phyloP scores from a whole-genome alignment of 331 rosid species.

The Phaseolus coccineus region DNA sequence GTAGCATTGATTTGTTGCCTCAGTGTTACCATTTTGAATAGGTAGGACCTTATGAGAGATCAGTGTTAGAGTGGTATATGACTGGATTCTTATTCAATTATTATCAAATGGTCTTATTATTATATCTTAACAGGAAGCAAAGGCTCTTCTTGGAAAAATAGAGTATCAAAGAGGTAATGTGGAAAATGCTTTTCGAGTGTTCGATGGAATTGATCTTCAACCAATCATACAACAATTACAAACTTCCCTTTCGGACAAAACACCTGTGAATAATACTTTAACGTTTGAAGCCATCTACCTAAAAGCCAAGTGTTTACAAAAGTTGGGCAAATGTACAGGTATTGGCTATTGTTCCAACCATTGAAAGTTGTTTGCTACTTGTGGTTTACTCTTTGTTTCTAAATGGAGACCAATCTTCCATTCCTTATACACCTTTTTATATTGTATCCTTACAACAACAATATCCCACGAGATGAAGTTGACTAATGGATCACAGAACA shows the following conservation, averaged over 20 bases:
- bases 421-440: background rate
- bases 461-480: background rate
- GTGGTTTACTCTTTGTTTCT: slow-evolving; percentile 22
- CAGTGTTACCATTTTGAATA: no score
- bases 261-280: slow-evolving; percentile 65
- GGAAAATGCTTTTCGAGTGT: slow-evolving; percentile 90
- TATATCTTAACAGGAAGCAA: slow-evolving; percentile 77
- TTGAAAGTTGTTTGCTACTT: background rate
- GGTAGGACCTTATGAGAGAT: no score
- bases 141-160: slow-evolving; percentile 95
- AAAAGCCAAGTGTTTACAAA: slow-evolving; percentile 90
- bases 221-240: slow-evolving; percentile 85
- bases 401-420: slow-evolving; percentile 25
- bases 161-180: slow-evolving; percentile 98
- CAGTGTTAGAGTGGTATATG: no score
- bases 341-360: slow-evolving; percentile 47
- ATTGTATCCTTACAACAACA: background rate
- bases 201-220: slow-evolving; percentile 93
- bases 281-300: slow-evolving; percentile 96
- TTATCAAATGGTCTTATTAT: no score
- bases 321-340: slow-evolving; percentile 78
- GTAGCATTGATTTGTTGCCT: no score
- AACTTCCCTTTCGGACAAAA: slow-evolving; percentile 69
- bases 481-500: background rate
- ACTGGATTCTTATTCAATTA: no score